These are phyloP conservation scores for Phytophthora constricta DNA, from an alignment of 352 stramenopile species.

Conservation along the genomic window DNA sequence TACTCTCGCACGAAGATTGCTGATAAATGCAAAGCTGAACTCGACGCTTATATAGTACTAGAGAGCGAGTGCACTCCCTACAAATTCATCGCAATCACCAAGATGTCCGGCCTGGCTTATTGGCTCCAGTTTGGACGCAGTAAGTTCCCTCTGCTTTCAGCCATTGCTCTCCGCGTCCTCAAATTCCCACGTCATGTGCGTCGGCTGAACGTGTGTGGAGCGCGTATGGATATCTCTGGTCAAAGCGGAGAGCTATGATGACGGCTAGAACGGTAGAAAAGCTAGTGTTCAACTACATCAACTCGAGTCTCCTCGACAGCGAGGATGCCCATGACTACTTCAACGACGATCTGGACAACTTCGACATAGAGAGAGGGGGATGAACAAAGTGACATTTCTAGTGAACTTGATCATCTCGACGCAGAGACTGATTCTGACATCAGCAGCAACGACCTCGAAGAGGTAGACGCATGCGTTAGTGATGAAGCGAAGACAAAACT, in stretches of 20 bases:
- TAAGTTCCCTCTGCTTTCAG: neutral
- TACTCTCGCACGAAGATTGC: neutral
- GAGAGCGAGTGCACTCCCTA: neutral
- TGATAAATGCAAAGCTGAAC: neutral
- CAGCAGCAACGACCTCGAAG: too few relatives aligned
- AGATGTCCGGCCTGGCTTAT: neutral
- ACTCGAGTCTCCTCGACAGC: neutral
- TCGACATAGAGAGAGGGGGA: too few relatives aligned
- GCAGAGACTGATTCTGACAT: too few relatives aligned
- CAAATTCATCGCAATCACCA: neutral
- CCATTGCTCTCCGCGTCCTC: neutral
- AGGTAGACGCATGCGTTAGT: too few relatives aligned
- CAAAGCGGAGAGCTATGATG: neutral
- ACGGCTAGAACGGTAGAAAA: neutral
- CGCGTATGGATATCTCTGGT: neutral
- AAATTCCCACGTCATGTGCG: neutral
- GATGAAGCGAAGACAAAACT: too few relatives aligned
- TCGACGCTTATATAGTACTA: neutral
- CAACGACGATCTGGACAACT: neutral
- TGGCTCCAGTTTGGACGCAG: neutral
- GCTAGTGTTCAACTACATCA: slow-evolving; percentile 1
- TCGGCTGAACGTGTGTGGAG: slow-evolving; percentile 1
- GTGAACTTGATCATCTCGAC: too few relatives aligned
- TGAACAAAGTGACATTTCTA: too few relatives aligned
- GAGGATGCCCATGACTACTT: neutral